Evolutionary conservation across 805 yeast species (phyloP).

Genomic region (Naumovozyma baii): DNA sequence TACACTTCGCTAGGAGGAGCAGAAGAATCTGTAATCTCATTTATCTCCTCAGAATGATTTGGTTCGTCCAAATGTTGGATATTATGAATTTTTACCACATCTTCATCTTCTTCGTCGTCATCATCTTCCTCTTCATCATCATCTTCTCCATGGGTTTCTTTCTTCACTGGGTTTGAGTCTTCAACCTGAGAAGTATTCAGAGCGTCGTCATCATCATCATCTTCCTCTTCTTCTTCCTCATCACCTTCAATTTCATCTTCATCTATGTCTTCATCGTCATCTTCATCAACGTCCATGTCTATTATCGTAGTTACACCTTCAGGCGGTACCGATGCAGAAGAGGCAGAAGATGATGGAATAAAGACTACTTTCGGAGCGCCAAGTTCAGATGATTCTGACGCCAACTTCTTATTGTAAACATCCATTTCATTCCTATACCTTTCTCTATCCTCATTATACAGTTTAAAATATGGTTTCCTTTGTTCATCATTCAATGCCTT

Average conservation of each 20-base stretch:
- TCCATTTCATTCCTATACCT: slow-evolving; percentile 69
- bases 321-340: background rate
- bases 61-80: slow-evolving; percentile 2
- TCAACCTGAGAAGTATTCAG: slow-evolving; percentile 12
- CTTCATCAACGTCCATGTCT: slow-evolving; percentile 1
- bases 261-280: slow-evolving; percentile 2
- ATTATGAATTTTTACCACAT: slow-evolving; percentile 8
- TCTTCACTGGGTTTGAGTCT: slow-evolving; percentile 10
- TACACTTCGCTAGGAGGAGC: background rate
- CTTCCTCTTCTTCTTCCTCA: slow-evolving; percentile 28
- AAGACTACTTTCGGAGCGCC: background rate
- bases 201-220: slow-evolving; percentile 18
- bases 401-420: slow-evolving; percentile 29
- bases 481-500: slow-evolving; percentile 58
- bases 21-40: too few relatives aligned
- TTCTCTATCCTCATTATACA: slow-evolving; percentile 68
- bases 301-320: background rate
- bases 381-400: background rate
- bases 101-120: slow-evolving; percentile 9
- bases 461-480: slow-evolving; percentile 60
- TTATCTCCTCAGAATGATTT: background rate
- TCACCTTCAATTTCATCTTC: slow-evolving; percentile 7
- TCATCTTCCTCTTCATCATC: slow-evolving; percentile 7
- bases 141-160: slow-evolving; percentile 14
- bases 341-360: background rate